These are phyloP conservation scores for Botrytis sinoallii DNA, from an alignment of 2,329 filamentous ascomycete genomes.

Conservation along the genomic window DNA sequence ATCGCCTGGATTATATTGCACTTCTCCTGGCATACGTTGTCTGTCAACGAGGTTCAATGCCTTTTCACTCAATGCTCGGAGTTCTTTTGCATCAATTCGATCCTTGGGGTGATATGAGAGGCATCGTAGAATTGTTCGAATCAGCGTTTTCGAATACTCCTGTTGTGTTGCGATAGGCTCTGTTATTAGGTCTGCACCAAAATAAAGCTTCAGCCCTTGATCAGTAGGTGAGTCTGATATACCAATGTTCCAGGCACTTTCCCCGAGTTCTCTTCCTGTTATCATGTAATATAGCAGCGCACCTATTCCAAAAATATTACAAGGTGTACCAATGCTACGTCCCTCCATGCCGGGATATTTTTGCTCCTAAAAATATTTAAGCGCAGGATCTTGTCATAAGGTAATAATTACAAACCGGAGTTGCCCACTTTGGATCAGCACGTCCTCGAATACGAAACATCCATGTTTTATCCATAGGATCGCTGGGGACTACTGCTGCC, in stretches of 20 bases:
- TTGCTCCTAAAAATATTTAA: background rate
- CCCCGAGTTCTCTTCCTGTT: background rate
- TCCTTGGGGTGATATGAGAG: background rate
- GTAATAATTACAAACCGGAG: background rate
- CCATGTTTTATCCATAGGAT: background rate
- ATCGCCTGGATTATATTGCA: background rate
- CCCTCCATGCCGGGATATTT: background rate
- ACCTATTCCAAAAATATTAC: slow-evolving; percentile 2
- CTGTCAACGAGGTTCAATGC: background rate
- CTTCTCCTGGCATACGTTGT: background rate
- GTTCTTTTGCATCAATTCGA: background rate
- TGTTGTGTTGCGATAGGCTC: background rate
- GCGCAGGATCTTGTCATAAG: background rate
- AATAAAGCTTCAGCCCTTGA: background rate
- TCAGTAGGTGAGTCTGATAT: background rate
- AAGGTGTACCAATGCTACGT: background rate
- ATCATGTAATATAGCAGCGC: background rate
- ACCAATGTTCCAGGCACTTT: background rate
- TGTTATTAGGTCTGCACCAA: background rate
- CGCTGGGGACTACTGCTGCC: background rate
- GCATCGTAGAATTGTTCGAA: background rate
- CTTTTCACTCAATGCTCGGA: background rate
- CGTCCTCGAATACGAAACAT: background rate
- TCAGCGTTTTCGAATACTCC: background rate
- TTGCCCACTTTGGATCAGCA: background rate